Conservation (phyloP, 2,329 filamentous ascomycete genomes). For the Escovopsis weberi region DNA sequence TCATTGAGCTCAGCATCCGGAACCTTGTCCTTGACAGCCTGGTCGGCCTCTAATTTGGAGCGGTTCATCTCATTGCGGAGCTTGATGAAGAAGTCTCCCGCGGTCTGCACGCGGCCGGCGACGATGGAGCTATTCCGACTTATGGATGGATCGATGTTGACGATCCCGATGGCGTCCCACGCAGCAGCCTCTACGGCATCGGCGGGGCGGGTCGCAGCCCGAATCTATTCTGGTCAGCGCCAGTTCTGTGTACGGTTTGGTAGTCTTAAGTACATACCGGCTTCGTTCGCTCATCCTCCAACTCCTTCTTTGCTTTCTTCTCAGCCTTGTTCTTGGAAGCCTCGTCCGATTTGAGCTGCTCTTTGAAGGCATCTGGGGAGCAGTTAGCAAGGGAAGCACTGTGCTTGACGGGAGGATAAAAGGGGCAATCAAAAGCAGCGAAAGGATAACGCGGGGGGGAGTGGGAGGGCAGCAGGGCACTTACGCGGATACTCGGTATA, state of each 20-base stretch:
- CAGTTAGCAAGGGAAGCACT: slow-evolving; percentile 1
- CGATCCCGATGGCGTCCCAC: slow-evolving; percentile 39
- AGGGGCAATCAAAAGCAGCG: no score
- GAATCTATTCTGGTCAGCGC: slow-evolving; percentile 15
- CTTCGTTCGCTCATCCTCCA: slow-evolving; percentile 25
- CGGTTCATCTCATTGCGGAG: slow-evolving; percentile 33
- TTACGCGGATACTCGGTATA: slow-evolving; percentile 31
- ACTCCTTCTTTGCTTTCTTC: slow-evolving; percentile 29
- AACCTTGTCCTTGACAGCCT: slow-evolving; percentile 28
- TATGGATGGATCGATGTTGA: slow-evolving; percentile 30
- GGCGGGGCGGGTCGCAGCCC: slow-evolving; percentile 27
- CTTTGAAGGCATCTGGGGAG: slow-evolving; percentile 25
- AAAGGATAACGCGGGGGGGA: no score
- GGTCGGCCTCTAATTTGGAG: slow-evolving; percentile 29
- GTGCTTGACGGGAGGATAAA: no score
- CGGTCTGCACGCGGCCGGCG: slow-evolving; percentile 34
- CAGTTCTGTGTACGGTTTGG: neutral
- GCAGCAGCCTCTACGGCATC: slow-evolving; percentile 32
- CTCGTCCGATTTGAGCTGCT: slow-evolving; percentile 31
- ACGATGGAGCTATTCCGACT: slow-evolving; percentile 24
- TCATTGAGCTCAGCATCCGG: slow-evolving; percentile 20
- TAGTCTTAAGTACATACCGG: slow-evolving; percentile 16
- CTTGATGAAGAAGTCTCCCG: slow-evolving; percentile 34
- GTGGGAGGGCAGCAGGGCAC: no score
- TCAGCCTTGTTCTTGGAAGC: slow-evolving; percentile 31